phyloP scores from a whole-genome alignment of 192 early-diverging fungal genomes.

The Rhizophagus clarus region DNA sequence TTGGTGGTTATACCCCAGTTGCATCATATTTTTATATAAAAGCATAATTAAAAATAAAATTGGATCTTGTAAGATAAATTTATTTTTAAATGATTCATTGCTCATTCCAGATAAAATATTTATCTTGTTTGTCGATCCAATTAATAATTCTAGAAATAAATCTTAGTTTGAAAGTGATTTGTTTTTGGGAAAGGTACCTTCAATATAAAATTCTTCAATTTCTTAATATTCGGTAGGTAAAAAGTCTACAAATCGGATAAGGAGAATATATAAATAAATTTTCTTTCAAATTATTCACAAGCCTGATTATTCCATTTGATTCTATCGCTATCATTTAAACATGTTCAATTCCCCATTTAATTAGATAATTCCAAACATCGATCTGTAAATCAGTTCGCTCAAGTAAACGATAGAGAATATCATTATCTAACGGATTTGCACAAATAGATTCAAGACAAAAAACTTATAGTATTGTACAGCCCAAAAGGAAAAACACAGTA shows the following conservation, averaged over 20 bases:
- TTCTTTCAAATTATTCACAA: background rate
- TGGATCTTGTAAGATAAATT: no score
- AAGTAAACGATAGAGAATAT: no score
- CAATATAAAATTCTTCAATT: background rate
- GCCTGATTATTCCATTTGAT: background rate
- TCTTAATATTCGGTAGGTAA: background rate
- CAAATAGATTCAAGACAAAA: conserved; percentile 15
- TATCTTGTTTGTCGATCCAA: background rate
- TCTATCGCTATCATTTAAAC: background rate
- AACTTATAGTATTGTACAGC: conserved; percentile 6
- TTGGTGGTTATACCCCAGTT: no score
- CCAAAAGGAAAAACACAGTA: background rate
- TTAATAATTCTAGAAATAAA: background rate
- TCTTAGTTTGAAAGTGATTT: background rate
- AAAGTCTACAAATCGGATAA: conserved; percentile 14
- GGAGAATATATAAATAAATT: background rate
- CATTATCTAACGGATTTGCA: background rate
- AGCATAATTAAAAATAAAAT: no score
- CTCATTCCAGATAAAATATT: background rate
- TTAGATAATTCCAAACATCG: conserved; percentile 14
- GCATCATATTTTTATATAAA: no score
- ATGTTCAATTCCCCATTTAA: conserved; percentile 6
- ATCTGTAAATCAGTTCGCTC: background rate
- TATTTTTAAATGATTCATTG: no score
- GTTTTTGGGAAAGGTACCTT: no score